Evolutionary conservation across 2,329 filamentous ascomycete genomes (phyloP).

Genomic region (Alternaria sp.): DNA sequence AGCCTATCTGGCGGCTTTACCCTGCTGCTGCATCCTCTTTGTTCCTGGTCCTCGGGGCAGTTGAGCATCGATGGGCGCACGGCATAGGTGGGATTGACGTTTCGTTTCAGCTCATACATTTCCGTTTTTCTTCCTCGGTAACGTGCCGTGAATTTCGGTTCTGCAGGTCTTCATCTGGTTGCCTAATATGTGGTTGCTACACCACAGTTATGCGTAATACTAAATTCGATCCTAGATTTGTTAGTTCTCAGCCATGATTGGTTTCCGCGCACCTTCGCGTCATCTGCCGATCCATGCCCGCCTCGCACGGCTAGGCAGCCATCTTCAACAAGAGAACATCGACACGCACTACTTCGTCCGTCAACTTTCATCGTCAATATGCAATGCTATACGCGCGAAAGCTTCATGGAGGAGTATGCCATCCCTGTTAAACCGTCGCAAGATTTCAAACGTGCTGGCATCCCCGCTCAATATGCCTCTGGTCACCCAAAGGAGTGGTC

Average conservation of each 20-base stretch:
- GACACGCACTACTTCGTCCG: neutral
- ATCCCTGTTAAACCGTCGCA: slow-evolving; percentile 18
- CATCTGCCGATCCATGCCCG: slow-evolving; percentile 15
- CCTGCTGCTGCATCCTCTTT: slow-evolving; percentile 32
- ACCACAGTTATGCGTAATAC: neutral
- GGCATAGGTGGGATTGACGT: slow-evolving; percentile 36
- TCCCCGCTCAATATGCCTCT: slow-evolving; percentile 18
- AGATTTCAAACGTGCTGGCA: slow-evolving; percentile 20
- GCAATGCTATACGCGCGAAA: slow-evolving; percentile 9
- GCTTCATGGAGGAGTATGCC: slow-evolving; percentile 17
- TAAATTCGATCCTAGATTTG: neutral
- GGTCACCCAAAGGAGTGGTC: slow-evolving; percentile 26
- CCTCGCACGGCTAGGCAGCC: slow-evolving; percentile 13
- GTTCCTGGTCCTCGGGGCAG: slow-evolving; percentile 19
- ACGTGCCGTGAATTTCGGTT: neutral
- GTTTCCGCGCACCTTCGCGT: neutral
- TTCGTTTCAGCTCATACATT: slow-evolving; percentile 45
- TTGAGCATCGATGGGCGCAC: slow-evolving; percentile 32
- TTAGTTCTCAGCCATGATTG: neutral
- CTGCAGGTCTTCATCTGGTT: neutral
- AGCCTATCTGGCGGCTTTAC: slow-evolving; percentile 43
- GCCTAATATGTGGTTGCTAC: neutral
- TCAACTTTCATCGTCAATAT: neutral
- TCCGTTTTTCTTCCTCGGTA: neutral
- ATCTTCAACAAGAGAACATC: neutral